Evolutionary conservation across 352 stramenopile genomes (phyloP), one percentile per base, ranked within the genome.

Genomic region (Thalassiosira pacifica): DNA sequence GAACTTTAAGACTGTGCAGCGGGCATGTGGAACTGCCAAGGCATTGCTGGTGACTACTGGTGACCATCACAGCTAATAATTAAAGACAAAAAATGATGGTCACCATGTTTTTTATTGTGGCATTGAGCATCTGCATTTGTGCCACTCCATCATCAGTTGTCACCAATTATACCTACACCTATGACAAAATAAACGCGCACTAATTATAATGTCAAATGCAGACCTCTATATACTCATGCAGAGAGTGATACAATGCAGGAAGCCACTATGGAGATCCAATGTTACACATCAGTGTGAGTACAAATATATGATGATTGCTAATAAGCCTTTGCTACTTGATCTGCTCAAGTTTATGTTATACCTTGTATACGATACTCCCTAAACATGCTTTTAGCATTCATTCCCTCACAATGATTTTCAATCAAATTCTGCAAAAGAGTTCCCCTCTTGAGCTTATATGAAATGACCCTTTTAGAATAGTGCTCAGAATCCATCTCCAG

Each of bases 401-500:
- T n/a, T n/a, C 52, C 26, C 31, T 73, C 72, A 26, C n/a, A n/a
- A 65, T 80, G 26, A 48, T 63, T 57, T 37, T 76, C 67, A 31
- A 89, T 89, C 16, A 80, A 57, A 37, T 79, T 29, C 9, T 79
- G 68, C 0, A 89, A 42, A 31, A 65, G 18, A 18, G 74, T 52
- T 53, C 48, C 65, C 19, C 48, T 75, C 42, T 48, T 42, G 16
- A 89, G 37, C 57, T 86, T 87, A 57, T 89, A 90, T 2, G 71
- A 75, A 19, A 90, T 79, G 4, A 69, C 87, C 48, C 85, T 55
- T 24, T 84, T 88, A 9, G 8, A 42, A 70, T 92, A 92, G 74
- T 87, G 91, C 32, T 84, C 42, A 5, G 31, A 27, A 83, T 92
- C 88, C 74, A 88, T 83, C 37, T 85, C 72, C 37, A 92, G 79